A percentile compares a stretch with the other conserved stretches of the same genome.
These are phyloP conservation scores for Amanita molliuscula DNA, from an alignment of 768 basidiomycete species.

Conservation along the genomic window DNA sequence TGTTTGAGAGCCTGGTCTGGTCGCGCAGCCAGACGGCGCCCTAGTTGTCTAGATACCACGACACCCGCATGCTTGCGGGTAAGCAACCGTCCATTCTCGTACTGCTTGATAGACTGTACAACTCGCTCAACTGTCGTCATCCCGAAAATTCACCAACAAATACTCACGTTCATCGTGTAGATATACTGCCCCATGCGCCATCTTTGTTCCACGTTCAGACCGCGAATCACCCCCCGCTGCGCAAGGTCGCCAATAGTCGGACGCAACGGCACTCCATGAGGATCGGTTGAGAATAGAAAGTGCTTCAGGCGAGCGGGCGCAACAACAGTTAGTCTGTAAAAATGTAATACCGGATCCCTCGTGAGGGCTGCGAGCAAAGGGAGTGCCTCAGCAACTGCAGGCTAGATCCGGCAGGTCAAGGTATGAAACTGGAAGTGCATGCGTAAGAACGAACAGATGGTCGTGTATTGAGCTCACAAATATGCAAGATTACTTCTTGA, in stretches of 20 bases:
- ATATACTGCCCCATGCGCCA: constrained; percentile 62
- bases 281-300: constrained; percentile 48
- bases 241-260: constrained; percentile 61
- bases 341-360: constrained; percentile 55
- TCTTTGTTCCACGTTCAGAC: constrained; percentile 52
- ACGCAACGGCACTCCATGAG: constrained; percentile 44
- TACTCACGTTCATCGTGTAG: constrained; percentile 46
- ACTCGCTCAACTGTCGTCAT: constrained; percentile 7
- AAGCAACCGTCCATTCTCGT: constrained; percentile 46
- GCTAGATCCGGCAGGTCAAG: constrained; percentile 67
- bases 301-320: constrained; percentile 62
- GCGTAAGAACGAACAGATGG: background rate
- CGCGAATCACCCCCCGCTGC: constrained; percentile 61
- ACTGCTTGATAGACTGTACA: constrained; percentile 52
- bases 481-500: constrained; percentile 47
- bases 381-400: constrained; percentile 34
- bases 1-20: constrained; percentile 26
- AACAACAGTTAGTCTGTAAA: constrained; percentile 46
- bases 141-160: background rate
- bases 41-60: constrained; percentile 44
- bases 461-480: constrained; percentile 29
- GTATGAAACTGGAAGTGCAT: constrained; percentile 41
- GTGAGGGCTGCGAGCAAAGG: constrained; percentile 40
- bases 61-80: constrained; percentile 43
- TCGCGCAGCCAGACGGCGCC: constrained; percentile 27